Evolutionary conservation across 148 eudicot genomes (phyloP).

Genomic region (Chenopodium formosanum): DNA sequence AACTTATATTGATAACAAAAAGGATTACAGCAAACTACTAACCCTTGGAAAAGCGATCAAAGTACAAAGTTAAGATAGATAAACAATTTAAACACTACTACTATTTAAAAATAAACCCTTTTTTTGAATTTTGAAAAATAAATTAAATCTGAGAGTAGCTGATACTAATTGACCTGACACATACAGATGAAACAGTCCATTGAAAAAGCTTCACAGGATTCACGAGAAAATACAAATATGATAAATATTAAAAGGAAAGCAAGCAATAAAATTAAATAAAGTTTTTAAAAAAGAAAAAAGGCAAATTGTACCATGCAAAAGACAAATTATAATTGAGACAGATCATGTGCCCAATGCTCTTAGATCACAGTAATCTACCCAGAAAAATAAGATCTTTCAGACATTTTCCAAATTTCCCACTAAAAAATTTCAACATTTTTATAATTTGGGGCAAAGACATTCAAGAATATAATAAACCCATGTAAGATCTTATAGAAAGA

Average conservation of each 20-base stretch:
- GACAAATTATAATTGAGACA: conserved; percentile 9
- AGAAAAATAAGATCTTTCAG: background rate
- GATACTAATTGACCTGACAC: conserved; percentile 14
- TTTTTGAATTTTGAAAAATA: background rate
- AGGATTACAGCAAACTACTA: background rate
- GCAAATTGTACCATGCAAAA: conserved; percentile 28
- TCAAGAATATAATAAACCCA: conserved; percentile 9
- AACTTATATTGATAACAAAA: background rate
- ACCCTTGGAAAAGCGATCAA: background rate
- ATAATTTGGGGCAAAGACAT: background rate
- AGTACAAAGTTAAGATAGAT: background rate
- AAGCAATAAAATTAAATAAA: too few relatives aligned
- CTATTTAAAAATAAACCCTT: background rate
- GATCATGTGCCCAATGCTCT: background rate
- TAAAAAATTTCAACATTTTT: background rate
- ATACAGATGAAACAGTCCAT: conserved; percentile 7
- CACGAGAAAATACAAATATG: conserved; percentile 31
- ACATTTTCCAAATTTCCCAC: background rate
- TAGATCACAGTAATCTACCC: conserved; percentile 13
- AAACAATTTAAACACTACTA: background rate
- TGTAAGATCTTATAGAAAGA: background rate
- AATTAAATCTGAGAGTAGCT: background rate
- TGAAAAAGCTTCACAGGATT: conserved; percentile 25
- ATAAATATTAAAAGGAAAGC: background rate
- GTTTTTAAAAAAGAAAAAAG: background rate